Conservation (phyloP, 495 filamentous ascomycete genomes). For the Sabuloglossum arenarium region DNA sequence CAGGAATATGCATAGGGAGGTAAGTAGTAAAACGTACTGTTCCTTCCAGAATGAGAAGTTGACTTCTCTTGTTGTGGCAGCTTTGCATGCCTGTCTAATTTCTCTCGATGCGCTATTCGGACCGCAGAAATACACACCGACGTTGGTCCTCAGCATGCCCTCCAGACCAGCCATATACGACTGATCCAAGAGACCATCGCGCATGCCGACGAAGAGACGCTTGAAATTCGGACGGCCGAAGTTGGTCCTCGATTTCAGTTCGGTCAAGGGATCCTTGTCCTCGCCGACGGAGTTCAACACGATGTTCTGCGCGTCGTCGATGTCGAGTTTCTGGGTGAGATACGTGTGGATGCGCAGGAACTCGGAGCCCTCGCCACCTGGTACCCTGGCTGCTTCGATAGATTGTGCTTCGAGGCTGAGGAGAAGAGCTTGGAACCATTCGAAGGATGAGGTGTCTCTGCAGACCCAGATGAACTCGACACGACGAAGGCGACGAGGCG, state of each 20-base stretch:
- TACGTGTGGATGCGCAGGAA: slow-evolving; percentile 98
- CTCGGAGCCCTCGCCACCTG: slow-evolving; percentile 44
- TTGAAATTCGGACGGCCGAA: slow-evolving; percentile 88
- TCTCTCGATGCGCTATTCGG: slow-evolving; percentile 60
- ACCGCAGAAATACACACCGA: slow-evolving; percentile 97
- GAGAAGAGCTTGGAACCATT: slow-evolving; percentile 94
- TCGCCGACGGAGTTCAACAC: slow-evolving; percentile 85
- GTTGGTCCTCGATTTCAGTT: slow-evolving; percentile 75
- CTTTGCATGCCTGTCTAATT: slow-evolving; percentile 61
- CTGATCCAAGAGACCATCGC: slow-evolving; percentile 64
- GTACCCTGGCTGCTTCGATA: slow-evolving; percentile 36
- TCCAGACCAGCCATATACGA: slow-evolving; percentile 72
- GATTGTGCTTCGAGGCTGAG: slow-evolving; percentile 81
- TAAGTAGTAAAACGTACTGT: slow-evolving; percentile 28
- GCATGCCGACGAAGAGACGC: slow-evolving; percentile 64
- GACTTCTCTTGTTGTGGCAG: slow-evolving; percentile 51
- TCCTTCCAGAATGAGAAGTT: slow-evolving; percentile 99
- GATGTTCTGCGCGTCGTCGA: slow-evolving; percentile 87
- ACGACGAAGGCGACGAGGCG: slow-evolving; percentile 67
- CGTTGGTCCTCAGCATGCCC: slow-evolving; percentile 48
- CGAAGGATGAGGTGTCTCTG: slow-evolving; percentile 86
- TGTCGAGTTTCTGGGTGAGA: slow-evolving; percentile 80
- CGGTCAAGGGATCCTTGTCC: slow-evolving; percentile 74
- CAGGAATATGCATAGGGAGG: background rate
- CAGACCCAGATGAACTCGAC: slow-evolving; percentile 99